phyloP scores from a whole-genome alignment of 2,329 filamentous ascomycete species.

The Cladosporium halotolerans region DNA sequence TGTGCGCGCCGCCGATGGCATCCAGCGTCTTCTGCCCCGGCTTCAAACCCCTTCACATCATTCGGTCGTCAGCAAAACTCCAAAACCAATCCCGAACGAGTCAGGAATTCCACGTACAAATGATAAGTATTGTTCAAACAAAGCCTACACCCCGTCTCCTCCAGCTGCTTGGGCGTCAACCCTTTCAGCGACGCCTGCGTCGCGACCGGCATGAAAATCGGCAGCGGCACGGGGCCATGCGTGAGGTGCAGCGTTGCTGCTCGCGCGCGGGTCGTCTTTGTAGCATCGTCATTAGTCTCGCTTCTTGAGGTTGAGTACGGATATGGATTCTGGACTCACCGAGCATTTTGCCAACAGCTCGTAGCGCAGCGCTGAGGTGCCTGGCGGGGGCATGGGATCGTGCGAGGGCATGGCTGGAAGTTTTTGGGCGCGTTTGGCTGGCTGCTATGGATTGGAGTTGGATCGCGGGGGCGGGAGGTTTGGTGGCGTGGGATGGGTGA shows the following conservation, averaged over 20 bases:
- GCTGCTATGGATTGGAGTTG: too few relatives aligned
- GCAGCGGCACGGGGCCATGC: conserved; percentile 83
- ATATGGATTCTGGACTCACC: conserved; percentile 45
- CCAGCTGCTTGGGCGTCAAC: conserved; percentile 83
- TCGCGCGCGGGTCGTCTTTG: conserved; percentile 84
- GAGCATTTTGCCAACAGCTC: conserved; percentile 74
- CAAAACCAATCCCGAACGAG: not conserved
- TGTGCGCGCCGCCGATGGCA: conserved; percentile 84
- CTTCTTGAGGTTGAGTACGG: not conserved
- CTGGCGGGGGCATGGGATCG: not conserved
- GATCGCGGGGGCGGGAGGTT: too few relatives aligned
- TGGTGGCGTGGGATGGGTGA: too few relatives aligned
- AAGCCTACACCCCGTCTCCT: conserved; percentile 78
- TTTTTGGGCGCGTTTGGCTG: too few relatives aligned
- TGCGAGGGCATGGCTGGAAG: not conserved
- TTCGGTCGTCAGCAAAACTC: not conserved
- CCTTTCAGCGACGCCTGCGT: conserved; percentile 96
- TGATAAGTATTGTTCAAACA: conserved; percentile 99
- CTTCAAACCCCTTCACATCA: conserved; percentile 61
- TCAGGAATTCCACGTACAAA: conserved; percentile 39
- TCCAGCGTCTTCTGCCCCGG: conserved; percentile 87
- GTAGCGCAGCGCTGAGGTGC: conserved; percentile 62
- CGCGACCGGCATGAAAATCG: conserved; percentile 97
- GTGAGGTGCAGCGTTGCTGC: conserved; percentile 82
- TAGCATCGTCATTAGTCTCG: conserved; percentile 2